A percentile compares a stretch with the other conserved stretches of the same genome.
Conservation (phyloP, 192 early-diverging fungal genomes). For the Coemansia sp. region DNA sequence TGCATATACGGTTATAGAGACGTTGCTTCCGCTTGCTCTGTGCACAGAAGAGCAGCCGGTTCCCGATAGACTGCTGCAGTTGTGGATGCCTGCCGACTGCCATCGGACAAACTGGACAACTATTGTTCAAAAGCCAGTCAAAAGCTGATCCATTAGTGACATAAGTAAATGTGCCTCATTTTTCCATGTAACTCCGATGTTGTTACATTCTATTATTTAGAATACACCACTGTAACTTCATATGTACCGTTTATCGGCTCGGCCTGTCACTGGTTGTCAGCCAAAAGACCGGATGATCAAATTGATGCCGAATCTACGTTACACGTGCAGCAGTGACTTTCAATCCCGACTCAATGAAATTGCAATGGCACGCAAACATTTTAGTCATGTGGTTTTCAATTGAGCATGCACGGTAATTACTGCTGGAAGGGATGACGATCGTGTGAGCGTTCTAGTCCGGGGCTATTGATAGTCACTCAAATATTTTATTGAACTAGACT, state of each 20-base stretch:
- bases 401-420: neutral
- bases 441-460: neutral
- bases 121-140: conserved; percentile 24
- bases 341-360: neutral
- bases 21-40: conserved; percentile 76
- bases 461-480: neutral
- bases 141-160: neutral
- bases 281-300: neutral
- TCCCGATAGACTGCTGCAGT: conserved; percentile 71
- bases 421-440: neutral
- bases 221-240: neutral
- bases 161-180: neutral
- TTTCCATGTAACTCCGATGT: neutral
- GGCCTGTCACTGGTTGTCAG: neutral
- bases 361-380: neutral
- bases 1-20: conserved; percentile 86
- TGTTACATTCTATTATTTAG: neutral
- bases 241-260: neutral
- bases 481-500: neutral
- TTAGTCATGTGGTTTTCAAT: conserved; percentile 1
- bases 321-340: neutral
- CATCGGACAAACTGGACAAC: conserved; percentile 54
- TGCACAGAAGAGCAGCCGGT: conserved; percentile 63
- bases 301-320: neutral
- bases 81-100: conserved; percentile 63